Evolutionary conservation across 169 alveolate species (phyloP), one percentile per base, ranked within the genome.

Genomic region (Cryptosporidium sp.): DNA sequence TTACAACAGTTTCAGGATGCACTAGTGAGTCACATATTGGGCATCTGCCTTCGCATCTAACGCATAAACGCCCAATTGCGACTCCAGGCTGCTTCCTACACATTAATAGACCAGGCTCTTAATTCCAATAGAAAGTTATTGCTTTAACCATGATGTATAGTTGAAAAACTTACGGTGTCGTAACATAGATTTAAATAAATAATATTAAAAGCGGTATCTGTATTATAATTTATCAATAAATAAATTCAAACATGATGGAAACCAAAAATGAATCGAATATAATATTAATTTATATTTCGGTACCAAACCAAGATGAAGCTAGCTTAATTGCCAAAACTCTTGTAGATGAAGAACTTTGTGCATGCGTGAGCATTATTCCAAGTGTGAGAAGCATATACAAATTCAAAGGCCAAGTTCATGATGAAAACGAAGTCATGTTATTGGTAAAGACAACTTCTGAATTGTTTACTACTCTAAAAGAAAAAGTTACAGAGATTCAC

Each of bases 1-100:
- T 94, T 23, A 98, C 99, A 53, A 98, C 93, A 23, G 98, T 94
- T 86, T 96, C 94, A 33, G 99, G 99, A 35, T 99, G 94, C 37
- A 97, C 99, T 87, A 98, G 98, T n/a, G 99, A 97, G 91, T 98
- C 99, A 91, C 99, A 98, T 53, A 98, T 97, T 21, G 98, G 99
- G 87, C 99, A 98, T 91, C 97, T 97, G 33, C 99, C 99, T 91
- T 98, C 99, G 86, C 99, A 96, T 85, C 97, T 97, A 91, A 97
- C 99, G 84, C 99, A 98, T 67, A 98, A 94, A 84, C 99, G 96
- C 10, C 99, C 99, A 52, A 98, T 96, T 44, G 99, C 98, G 26
- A 97, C 97, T 69, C 99, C 99, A 48, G 99, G 99, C 80, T 98
- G 99, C 91, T 97, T 98, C 84, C 99, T 94, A 94, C 99, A 98